Evolutionary conservation across 495 filamentous ascomycete species (phyloP).

Genomic region (Tuber indicum): DNA sequence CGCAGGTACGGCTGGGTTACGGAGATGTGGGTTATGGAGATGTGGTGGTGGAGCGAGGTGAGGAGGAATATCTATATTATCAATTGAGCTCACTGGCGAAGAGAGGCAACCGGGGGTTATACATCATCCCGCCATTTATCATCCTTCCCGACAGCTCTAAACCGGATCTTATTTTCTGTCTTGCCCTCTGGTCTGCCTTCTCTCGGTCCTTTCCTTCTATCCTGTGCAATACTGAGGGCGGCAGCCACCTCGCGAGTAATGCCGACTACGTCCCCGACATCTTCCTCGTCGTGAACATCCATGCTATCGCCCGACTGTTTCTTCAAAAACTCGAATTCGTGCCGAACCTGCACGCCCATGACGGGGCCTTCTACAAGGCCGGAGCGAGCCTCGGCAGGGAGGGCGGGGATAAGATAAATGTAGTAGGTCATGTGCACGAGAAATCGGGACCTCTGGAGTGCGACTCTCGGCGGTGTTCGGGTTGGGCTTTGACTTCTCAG

Average conservation of each 20-base stretch:
- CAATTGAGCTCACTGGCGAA: not conserved
- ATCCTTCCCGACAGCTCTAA: slow-evolving; percentile 31
- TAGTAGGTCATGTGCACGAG: slow-evolving; percentile 38
- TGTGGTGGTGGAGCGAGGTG: slow-evolving; percentile 37
- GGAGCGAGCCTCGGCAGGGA: slow-evolving; percentile 37
- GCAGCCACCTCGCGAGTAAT: slow-evolving; percentile 36
- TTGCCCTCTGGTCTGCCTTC: slow-evolving; percentile 26
- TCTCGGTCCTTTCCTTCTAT: slow-evolving; percentile 37
- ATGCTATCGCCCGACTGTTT: slow-evolving; percentile 26
- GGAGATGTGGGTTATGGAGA: slow-evolving; percentile 33
- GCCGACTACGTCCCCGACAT: slow-evolving; percentile 31
- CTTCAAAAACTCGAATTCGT: slow-evolving; percentile 36
- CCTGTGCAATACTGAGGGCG: slow-evolving; percentile 35
- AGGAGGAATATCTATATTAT: slow-evolving; percentile 37
- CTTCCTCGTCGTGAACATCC: slow-evolving; percentile 31
- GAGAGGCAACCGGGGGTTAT: not conserved
- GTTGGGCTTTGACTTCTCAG: slow-evolving; percentile 27
- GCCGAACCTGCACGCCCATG: slow-evolving; percentile 40
- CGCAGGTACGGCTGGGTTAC: slow-evolving; percentile 38
- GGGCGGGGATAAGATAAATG: slow-evolving; percentile 33
- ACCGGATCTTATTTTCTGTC: slow-evolving; percentile 37
- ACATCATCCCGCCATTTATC: slow-evolving; percentile 40
- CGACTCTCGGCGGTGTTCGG: slow-evolving; percentile 35
- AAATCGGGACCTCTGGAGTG: slow-evolving; percentile 37
- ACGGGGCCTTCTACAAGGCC: slow-evolving; percentile 40